These are phyloP conservation scores for Ustilago cynodontis DNA, from an alignment of 1,284 basidiomycete species.

Conservation along the genomic window DNA sequence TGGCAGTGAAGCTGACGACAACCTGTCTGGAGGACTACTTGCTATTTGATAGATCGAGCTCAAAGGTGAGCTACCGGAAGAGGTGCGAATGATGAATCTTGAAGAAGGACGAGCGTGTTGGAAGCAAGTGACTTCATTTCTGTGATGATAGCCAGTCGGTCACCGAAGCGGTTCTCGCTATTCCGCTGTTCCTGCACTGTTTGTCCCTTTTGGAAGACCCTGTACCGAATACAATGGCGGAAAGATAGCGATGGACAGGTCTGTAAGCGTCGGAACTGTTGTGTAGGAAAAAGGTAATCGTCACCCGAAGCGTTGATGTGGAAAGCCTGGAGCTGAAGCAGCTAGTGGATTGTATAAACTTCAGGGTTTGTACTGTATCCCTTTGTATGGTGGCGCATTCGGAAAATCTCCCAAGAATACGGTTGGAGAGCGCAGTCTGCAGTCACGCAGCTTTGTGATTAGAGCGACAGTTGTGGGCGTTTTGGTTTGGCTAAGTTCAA, in stretches of 20 bases:
- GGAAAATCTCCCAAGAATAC: not conserved
- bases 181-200: not conserved
- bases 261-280: not conserved
- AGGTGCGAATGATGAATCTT: not conserved
- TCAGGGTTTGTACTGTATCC: not conserved
- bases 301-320: not conserved
- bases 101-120: conserved; percentile 5
- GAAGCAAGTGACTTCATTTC: conserved; percentile 21
- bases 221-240: not conserved
- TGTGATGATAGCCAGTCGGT: conserved; percentile 5
- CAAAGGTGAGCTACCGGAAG: not conserved
- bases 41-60: not conserved
- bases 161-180: conserved; percentile 10
- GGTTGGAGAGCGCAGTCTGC: conserved; percentile 1
- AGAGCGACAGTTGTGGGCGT: conserved; percentile 4
- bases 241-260: not conserved
- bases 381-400: not conserved
- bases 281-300: not conserved
- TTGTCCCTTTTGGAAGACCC: not conserved
- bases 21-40: not conserved
- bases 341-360: not conserved
- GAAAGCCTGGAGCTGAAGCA: not conserved
- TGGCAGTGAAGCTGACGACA: not conserved
- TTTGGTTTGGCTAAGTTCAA: conserved; percentile 8
- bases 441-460: conserved; percentile 1